These are phyloP conservation scores for Sparassis latifolia DNA, from an alignment of 1,284 basidiomycete species.

Conservation along the genomic window DNA sequence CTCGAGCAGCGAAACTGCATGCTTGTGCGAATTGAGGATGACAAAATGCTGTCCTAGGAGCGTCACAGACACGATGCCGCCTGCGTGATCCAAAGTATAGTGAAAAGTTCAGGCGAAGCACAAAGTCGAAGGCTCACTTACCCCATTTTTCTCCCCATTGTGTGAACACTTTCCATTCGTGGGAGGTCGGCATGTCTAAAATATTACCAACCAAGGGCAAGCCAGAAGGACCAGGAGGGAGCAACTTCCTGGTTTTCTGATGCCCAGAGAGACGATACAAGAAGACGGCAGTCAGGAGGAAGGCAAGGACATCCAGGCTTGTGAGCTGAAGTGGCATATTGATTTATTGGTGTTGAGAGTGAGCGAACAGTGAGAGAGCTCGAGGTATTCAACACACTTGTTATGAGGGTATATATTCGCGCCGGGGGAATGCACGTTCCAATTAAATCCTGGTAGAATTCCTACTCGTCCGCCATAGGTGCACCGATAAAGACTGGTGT, in stretches of 20 bases:
- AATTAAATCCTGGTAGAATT: no score
- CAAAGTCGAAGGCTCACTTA: neutral
- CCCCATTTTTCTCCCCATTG: constrained; percentile 7
- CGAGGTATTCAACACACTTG: no score
- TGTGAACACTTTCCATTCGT: constrained; percentile 2
- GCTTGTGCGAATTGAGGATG: constrained; percentile 5
- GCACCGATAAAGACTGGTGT: no score
- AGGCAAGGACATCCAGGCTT: neutral
- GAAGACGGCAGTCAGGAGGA: neutral
- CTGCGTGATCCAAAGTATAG: neutral
- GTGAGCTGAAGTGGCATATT: no score
- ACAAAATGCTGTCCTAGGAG: constrained; percentile 2
- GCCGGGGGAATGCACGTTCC: no score
- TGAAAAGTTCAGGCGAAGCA: neutral
- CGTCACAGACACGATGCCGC: constrained; percentile 5
- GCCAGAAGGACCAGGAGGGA: constrained; percentile 3
- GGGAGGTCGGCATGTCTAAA: neutral
- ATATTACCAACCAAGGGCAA: constrained; percentile 5
- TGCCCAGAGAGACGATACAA: constrained; percentile 7
- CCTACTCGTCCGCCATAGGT: no score
- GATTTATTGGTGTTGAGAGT: no score
- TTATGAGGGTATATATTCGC: no score
- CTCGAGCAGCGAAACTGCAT: constrained; percentile 11
- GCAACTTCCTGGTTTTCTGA: constrained; percentile 5
- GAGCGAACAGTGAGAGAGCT: no score